Evolutionary conservation across 2,329 filamentous ascomycete species (phyloP).

Genomic region (Aspergillus fructus): DNA sequence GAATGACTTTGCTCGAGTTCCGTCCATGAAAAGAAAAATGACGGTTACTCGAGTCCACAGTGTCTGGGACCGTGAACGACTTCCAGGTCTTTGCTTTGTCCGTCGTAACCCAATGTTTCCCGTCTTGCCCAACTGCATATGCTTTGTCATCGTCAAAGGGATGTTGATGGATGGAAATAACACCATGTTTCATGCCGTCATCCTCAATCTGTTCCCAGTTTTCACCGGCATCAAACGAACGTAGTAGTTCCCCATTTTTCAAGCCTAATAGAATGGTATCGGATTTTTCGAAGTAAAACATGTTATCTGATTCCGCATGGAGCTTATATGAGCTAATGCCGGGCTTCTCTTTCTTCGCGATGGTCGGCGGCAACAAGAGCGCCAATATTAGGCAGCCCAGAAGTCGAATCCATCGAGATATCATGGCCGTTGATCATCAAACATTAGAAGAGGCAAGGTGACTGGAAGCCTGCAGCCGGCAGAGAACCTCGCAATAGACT

Average conservation of each 20-base stretch:
- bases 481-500: neutral
- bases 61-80: conserved; percentile 63
- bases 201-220: conserved; percentile 69
- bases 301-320: conserved; percentile 62
- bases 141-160: conserved; percentile 76
- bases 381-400: conserved; percentile 54
- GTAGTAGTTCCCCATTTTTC: conserved; percentile 65
- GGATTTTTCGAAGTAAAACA: conserved; percentile 91
- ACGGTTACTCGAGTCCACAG: conserved; percentile 4
- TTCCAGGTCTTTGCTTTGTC: conserved; percentile 82
- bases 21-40: conserved; percentile 67
- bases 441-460: conserved; percentile 28
- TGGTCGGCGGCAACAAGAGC: conserved; percentile 35
- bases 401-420: conserved; percentile 46
- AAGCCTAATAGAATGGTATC: conserved; percentile 75
- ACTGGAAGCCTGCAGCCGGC: conserved; percentile 1
- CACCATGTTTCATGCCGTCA: conserved; percentile 49
- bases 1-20: conserved; percentile 82
- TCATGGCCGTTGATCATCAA: conserved; percentile 35
- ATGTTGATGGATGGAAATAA: conserved; percentile 69
- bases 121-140: conserved; percentile 70
- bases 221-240: conserved; percentile 77
- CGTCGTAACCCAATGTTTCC: conserved; percentile 76
- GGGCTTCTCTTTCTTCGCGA: conserved; percentile 64
- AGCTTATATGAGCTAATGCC: conserved; percentile 65